phyloP scores from a whole-genome alignment of 805 yeast species.

The Kluyveromyces starmeri region DNA sequence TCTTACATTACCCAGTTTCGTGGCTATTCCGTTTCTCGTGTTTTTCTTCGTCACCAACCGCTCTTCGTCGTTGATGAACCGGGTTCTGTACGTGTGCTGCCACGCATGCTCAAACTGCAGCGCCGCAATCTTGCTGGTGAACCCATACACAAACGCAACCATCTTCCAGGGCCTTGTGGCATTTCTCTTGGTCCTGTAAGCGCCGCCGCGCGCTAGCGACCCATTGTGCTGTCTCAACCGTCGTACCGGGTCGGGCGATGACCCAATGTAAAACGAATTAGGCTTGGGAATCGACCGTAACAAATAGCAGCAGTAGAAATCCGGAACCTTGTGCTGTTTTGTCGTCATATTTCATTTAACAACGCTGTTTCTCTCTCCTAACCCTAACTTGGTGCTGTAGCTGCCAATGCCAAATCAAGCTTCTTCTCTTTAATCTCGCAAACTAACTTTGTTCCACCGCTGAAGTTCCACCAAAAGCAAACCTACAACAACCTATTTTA shows the following conservation, averaged over 20 bases:
- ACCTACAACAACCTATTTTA: too few relatives aligned
- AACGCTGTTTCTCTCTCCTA: background rate
- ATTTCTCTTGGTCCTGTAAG: conserved; percentile 49
- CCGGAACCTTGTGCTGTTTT: conserved; percentile 10
- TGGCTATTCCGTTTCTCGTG: conserved; percentile 36
- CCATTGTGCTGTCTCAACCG: conserved; percentile 79
- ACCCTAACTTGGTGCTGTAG: too few relatives aligned
- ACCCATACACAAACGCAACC: conserved; percentile 55
- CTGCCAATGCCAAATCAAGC: too few relatives aligned
- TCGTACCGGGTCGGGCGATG: conserved; percentile 66
- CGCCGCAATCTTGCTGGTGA: conserved; percentile 61
- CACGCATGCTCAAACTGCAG: conserved; percentile 80
- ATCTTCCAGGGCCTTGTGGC: conserved; percentile 71
- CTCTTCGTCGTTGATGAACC: conserved; percentile 40
- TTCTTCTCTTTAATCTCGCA: too few relatives aligned
- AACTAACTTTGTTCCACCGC: too few relatives aligned
- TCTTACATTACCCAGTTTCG: conserved; percentile 40
- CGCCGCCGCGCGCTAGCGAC: conserved; percentile 52
- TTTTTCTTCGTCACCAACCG: conserved; percentile 33
- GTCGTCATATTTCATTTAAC: background rate
- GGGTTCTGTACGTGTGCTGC: conserved; percentile 62
- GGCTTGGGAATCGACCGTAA: conserved; percentile 51
- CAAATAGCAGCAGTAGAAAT: conserved; percentile 64
- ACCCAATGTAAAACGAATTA: conserved; percentile 64
- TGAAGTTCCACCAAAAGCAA: too few relatives aligned